Evolutionary conservation across 2,329 filamentous ascomycete species (phyloP), one percentile per base, ranked within the genome.

Genomic region (Fonsecaea nubica): DNA sequence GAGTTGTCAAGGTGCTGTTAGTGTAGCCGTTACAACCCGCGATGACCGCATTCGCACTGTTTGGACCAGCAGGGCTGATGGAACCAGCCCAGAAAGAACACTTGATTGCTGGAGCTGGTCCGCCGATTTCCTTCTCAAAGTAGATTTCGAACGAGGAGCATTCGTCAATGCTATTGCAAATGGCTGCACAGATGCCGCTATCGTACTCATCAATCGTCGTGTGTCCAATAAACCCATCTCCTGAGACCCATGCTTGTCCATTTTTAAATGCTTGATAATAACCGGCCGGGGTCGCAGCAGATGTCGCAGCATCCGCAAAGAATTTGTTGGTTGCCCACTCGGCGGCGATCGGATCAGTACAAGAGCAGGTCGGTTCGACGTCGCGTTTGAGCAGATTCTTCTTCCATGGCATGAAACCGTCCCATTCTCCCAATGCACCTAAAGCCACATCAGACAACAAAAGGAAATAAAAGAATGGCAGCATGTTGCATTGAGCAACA

Each of bases 101-200:
- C 45, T 70, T 70, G 55, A 67, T 66, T 21, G 48, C 36, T 4
- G 40, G 45, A 4, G 55, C 59, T 3, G 58, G 38, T 7, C 32
- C 40, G 25, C 40, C 59, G 13, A 50, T 35, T 52, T 67, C 55
- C 55, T 70, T 68, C 58, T 71, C 69, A 56, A 69, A 71, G 58
- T 71, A 71, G 30, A 71, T 67, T 36, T 69, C 58, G 50, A 71
- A 71, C 9, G 69, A 67, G 12, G 64, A 67, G 40, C 69, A 71
- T 42, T 66, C 66, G 10, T 62, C 59, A 15, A 69, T 63, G 15
- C 58, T 52, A 58, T 71, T 59, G 53, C 69, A 71, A 35, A 71
- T 63, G 0, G 52, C 58, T 25, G 66, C 69, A 40, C 69, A 66
- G 53, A 67, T 64, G 36, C n/a, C 45, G 53, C 55, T 66, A 32